Conservation (phyloP, 1,284 basidiomycete genomes). For the Papiliotrema terrestris region DNA sequence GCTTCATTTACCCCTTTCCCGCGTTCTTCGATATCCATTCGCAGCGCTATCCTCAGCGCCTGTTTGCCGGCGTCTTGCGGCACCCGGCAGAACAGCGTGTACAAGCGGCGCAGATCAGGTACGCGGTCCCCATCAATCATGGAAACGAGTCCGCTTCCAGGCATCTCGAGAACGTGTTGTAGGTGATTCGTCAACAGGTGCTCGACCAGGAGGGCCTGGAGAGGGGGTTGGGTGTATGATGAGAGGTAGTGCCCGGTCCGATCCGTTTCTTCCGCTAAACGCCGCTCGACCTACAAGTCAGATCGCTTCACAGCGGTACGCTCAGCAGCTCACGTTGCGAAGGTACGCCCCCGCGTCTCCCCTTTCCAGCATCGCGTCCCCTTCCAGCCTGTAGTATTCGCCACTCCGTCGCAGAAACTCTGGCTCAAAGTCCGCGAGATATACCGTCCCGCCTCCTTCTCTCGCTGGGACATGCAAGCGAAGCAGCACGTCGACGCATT, state of each 20-base stretch:
- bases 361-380: constrained; percentile 63
- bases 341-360: constrained; percentile 83
- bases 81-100: constrained; percentile 72
- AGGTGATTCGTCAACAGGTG: constrained; percentile 77
- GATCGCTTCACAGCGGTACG: neutral
- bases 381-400: constrained; percentile 76
- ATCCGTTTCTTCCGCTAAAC: constrained; percentile 79
- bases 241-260: constrained; percentile 88
- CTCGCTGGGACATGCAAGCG: constrained; percentile 45
- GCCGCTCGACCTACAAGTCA: constrained; percentile 66
- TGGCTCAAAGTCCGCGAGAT: constrained; percentile 82
- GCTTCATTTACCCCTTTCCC: constrained; percentile 76
- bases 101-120: constrained; percentile 75
- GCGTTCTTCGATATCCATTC: constrained; percentile 68
- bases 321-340: constrained; percentile 58
- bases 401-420: constrained; percentile 73
- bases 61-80: constrained; percentile 59
- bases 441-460: constrained; percentile 59
- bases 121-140: constrained; percentile 83
- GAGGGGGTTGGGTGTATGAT: constrained; percentile 64
- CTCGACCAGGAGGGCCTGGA: constrained; percentile 73
- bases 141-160: constrained; percentile 76
- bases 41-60: constrained; percentile 65
- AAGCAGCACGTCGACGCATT: constrained; percentile 79
- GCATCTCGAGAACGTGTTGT: constrained; percentile 68